A percentile compares a stretch with the other conserved stretches of the same genome.
phyloP scores from a whole-genome alignment of 345 rosid genomes.

The Bruguiera gymnorhiza region DNA sequence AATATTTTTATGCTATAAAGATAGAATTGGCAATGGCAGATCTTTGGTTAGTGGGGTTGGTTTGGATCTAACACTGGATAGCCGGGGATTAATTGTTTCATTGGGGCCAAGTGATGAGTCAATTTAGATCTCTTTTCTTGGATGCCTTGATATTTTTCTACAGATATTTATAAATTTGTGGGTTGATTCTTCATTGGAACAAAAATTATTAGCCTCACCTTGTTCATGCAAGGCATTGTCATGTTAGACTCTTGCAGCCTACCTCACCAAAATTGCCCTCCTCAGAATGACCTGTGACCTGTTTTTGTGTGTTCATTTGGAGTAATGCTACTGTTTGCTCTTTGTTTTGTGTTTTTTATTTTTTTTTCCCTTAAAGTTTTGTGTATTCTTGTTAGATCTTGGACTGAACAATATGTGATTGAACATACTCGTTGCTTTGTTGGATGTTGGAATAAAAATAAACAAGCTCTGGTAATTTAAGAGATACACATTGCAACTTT shows the following conservation, averaged over 20 bases:
- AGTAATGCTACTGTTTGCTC: no score
- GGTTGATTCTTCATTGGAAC: no score
- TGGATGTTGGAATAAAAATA: background rate
- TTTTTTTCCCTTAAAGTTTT: no score
- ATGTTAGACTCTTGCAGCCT: no score
- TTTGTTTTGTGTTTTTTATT: no score
- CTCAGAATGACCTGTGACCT: no score
- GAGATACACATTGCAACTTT: background rate
- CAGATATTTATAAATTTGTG: no score
- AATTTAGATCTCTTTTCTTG: background rate
- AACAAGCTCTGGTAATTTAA: background rate
- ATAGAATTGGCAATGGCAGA: background rate
- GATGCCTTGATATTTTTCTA: background rate
- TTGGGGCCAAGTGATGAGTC: background rate
- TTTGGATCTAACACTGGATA: background rate
- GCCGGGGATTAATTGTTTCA: background rate
- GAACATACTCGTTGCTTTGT: background rate
- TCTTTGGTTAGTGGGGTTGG: background rate
- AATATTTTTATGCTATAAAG: constrained; percentile 1
- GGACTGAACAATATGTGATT: background rate
- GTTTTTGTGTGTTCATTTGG: no score
- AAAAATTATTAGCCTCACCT: no score
- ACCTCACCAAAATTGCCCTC: no score
- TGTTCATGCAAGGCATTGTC: no score
- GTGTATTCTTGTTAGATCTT: no score